phyloP scores from a whole-genome alignment of 148 eudicot genomes.

The Talinum fruticosum region DNA sequence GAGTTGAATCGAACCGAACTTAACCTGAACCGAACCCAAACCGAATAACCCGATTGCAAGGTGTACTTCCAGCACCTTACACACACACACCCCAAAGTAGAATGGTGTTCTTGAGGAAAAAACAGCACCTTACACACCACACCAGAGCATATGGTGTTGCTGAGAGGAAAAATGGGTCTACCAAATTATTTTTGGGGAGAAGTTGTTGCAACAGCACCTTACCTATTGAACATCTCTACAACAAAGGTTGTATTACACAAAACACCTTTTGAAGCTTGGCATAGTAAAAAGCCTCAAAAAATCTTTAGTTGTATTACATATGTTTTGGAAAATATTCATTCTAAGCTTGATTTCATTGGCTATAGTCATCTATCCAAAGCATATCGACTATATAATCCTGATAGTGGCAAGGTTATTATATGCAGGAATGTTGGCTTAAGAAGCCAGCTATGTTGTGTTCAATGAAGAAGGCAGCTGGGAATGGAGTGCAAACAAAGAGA shows the following conservation, averaged over 20 bases:
- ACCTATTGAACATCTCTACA: constrained; percentile 15
- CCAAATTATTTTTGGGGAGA: constrained; percentile 19
- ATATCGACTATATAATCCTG: constrained; percentile 21
- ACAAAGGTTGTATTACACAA: constrained; percentile 6
- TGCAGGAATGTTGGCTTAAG: constrained; percentile 25
- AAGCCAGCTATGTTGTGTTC: too few relatives aligned
- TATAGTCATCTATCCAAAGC: constrained; percentile 27
- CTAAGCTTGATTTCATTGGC: constrained; percentile 17
- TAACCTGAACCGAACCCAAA: too few relatives aligned
- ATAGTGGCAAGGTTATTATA: constrained; percentile 18
- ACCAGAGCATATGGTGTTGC: constrained; percentile 19
- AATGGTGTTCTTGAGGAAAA: constrained; percentile 14
- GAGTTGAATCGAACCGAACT: too few relatives aligned
- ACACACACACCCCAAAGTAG: too few relatives aligned
- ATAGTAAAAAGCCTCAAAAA: neutral
- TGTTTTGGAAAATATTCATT: constrained; percentile 1
- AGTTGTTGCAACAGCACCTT: constrained; percentile 7
- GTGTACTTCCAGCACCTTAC: too few relatives aligned
- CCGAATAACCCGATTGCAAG: too few relatives aligned
- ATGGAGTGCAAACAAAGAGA: neutral
- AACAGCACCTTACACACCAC: too few relatives aligned
- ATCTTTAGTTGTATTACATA: constrained; percentile 3
- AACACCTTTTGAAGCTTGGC: too few relatives aligned
- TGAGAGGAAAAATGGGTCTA: constrained; percentile 14
- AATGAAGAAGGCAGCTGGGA: constrained; percentile 15